Percentiles rank a stretch among this genome's conserved stretches.
phyloP scores from a whole-genome alignment of 345 rosid species.

The Camelina neglecta region DNA sequence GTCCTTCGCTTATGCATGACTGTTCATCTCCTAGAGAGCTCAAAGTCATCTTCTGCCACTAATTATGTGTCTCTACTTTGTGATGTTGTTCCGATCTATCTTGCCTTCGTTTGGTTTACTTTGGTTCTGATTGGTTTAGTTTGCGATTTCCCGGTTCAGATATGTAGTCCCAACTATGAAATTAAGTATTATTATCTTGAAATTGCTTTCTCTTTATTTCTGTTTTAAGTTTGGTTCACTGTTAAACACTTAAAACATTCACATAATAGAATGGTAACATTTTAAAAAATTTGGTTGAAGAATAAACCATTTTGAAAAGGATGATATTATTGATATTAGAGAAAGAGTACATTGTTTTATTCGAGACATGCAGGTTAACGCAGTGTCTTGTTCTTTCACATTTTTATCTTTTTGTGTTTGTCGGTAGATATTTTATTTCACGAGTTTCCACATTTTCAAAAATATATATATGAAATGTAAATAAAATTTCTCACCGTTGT shows the following conservation, averaged over 20 bases:
- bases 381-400: slow-evolving; percentile 32
- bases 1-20: slow-evolving; percentile 81
- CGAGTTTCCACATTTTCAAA: slow-evolving; percentile 28
- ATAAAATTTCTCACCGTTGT: background rate
- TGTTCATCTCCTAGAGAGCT: slow-evolving; percentile 92
- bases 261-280: background rate
- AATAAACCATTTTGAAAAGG: background rate
- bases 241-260: background rate
- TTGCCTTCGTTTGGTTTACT: slow-evolving; percentile 27
- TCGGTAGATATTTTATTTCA: slow-evolving; percentile 38
- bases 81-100: background rate
- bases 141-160: slow-evolving; percentile 34
- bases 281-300: background rate
- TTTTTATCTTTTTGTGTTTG: background rate
- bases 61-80: background rate
- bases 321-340: background rate
- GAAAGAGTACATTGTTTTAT: slow-evolving; percentile 16
- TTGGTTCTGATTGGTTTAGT: slow-evolving; percentile 28
- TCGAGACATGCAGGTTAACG: slow-evolving; percentile 22
- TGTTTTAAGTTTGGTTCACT: background rate
- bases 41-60: slow-evolving; percentile 95
- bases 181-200: slow-evolving; percentile 32
- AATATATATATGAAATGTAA: background rate
- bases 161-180: slow-evolving; percentile 26
- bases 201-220: background rate